Base-by-base conservation (phyloP, 345 rosid genomes). In the Eucalyptus polybractea region DNA sequence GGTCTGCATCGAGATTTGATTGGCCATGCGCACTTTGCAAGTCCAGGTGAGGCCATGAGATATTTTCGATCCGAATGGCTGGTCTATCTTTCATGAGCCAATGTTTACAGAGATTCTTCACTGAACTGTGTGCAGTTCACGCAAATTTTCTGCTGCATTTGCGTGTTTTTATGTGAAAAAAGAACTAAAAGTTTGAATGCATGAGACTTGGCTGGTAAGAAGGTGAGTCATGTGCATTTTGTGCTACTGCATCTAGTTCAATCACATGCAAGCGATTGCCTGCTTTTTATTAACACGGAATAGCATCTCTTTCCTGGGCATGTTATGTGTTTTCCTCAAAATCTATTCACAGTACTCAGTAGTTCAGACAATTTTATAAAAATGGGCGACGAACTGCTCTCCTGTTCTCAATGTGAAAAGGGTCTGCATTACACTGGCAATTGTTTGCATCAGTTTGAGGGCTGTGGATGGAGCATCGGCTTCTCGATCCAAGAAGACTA, bases 161-260 rank as follows among this genome's bases (percentile, higher is more conserved):
- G 83, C 3, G 27, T 10, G 47, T 76, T 76, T 2, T 3, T 2
- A 24, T 21, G 27, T 0, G 3, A 10, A 37, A 69, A 69, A 69
- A 37, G 12, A 40, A 10, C 27, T 3, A 21, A 1, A 76, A 10
- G 47, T 21, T 76, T 37, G 3, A 37, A 40, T 37, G 83, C 89
- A 92, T 80, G 89, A 67, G 54, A 90, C 86, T 51, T 88, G 92
- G 89, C 90, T 91, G 94, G 86, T 80, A 86, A 89, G 93, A 92
- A 91, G 95, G 91, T 91, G 91, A 89, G 88, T 91, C 95, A 94
- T 91, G 90, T 89, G 86, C 88, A 87, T 47, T 89, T 86, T 83
- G 88, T 88, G 91, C 65, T 37, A 31, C 47, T 76, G 42, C 50
- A 53, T 88, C 13, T 45, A 62, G 67, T 88, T 42, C 81, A 19